These are phyloP conservation scores for Azolla pinnata DNA, from an alignment of 75 land plant genomes.

Conservation along the genomic window DNA sequence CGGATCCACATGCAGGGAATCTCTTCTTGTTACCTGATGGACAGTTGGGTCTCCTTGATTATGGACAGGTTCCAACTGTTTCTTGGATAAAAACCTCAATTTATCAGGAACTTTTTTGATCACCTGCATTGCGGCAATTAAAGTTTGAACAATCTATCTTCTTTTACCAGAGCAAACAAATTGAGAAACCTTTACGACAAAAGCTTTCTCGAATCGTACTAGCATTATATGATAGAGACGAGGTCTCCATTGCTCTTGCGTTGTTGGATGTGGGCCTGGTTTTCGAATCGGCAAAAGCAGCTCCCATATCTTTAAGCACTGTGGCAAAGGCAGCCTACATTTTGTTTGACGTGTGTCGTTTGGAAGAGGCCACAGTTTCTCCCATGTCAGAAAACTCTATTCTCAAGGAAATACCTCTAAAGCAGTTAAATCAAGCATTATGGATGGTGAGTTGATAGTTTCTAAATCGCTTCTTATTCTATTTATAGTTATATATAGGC, in stretches of 20 bases:
- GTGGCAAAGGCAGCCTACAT: conserved; percentile 36
- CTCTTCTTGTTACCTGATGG: conserved; percentile 34
- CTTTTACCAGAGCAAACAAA: conserved; percentile 26
- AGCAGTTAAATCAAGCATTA: conserved; percentile 28
- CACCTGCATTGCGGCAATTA: neutral
- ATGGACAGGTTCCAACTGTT: conserved; percentile 27
- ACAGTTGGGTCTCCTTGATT: conserved; percentile 33
- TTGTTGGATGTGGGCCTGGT: conserved; percentile 25
- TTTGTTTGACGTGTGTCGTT: conserved; percentile 34
- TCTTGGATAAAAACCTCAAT: neutral
- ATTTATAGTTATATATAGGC: neutral
- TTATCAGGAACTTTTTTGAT: too few species aligned
- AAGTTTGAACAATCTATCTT: neutral
- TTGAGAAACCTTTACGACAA: conserved; percentile 15
- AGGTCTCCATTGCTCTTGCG: conserved; percentile 19
- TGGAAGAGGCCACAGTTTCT: conserved; percentile 39
- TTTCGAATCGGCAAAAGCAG: conserved; percentile 23
- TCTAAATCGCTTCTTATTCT: neutral
- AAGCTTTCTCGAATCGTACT: conserved; percentile 24
- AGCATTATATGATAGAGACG: conserved; percentile 23
- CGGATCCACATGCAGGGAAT: conserved; percentile 46
- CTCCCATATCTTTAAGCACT: conserved; percentile 9
- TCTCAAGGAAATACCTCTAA: conserved; percentile 25
- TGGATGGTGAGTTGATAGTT: conserved; percentile 28
- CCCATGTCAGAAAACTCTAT: conserved; percentile 38